These are phyloP conservation scores for Candida arabinofermentans DNA, from an alignment of 805 yeast genomes.

Conservation along the genomic window DNA sequence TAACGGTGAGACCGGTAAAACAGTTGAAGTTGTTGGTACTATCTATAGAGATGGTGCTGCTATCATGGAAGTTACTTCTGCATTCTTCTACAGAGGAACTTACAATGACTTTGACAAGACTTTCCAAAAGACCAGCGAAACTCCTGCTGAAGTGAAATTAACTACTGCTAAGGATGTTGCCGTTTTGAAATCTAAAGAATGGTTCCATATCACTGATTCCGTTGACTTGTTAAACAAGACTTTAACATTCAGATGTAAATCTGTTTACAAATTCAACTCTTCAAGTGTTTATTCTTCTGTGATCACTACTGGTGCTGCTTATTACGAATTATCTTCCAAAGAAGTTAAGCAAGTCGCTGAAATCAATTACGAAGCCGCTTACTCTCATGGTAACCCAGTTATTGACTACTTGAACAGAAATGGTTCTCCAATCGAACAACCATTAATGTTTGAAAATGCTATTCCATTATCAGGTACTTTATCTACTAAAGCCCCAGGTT, in stretches of 20 bases:
- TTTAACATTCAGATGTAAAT: slow-evolving; percentile 83
- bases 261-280: slow-evolving; percentile 77
- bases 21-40: slow-evolving; percentile 92
- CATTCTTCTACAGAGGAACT: slow-evolving; percentile 93
- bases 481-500: slow-evolving; percentile 81
- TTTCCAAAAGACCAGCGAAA: slow-evolving; percentile 81
- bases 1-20: slow-evolving; percentile 90
- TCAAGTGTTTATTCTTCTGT: slow-evolving; percentile 75
- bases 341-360: slow-evolving; percentile 81
- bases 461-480: slow-evolving; percentile 74
- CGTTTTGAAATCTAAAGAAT: slow-evolving; percentile 89
- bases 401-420: slow-evolving; percentile 87
- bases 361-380: slow-evolving; percentile 85
- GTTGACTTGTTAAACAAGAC: slow-evolving; percentile 73
- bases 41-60: slow-evolving; percentile 70
- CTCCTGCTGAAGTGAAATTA: slow-evolving; percentile 77
- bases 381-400: slow-evolving; percentile 96
- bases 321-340: slow-evolving; percentile 86
- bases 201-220: slow-evolving; percentile 83
- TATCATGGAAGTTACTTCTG: slow-evolving; percentile 90
- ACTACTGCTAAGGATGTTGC: slow-evolving; percentile 85
- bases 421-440: slow-evolving; percentile 93
- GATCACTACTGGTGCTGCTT: slow-evolving; percentile 78
- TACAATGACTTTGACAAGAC: slow-evolving; percentile 88
- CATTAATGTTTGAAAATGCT: slow-evolving; percentile 81